phyloP scores from a whole-genome alignment of 2,329 filamentous ascomycete species.

The Cladophialophora bantiana region DNA sequence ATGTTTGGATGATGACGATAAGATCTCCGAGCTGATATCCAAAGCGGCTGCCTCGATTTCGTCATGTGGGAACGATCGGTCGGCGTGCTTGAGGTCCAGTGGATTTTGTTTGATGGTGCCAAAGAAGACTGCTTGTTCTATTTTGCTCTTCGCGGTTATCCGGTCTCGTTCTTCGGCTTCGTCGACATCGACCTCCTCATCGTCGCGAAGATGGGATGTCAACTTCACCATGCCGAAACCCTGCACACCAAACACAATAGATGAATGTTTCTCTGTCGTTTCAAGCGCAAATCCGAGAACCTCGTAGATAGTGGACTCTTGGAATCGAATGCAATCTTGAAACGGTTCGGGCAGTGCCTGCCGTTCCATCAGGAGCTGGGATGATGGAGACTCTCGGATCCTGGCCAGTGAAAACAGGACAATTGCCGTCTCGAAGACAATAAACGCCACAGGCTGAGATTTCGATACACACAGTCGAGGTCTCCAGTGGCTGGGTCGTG shows the following conservation, averaged over 20 bases:
- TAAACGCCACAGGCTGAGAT: conserved; percentile 79
- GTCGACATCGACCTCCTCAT: conserved; percentile 57
- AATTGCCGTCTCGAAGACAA: conserved; percentile 79
- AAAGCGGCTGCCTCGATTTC: conserved; percentile 81
- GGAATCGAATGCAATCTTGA: conserved; percentile 86
- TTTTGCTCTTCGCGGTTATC: conserved; percentile 83
- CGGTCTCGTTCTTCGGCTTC: conserved; percentile 47
- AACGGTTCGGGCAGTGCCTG: conserved; percentile 71
- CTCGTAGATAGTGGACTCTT: conserved; percentile 57
- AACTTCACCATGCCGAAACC: conserved; percentile 64
- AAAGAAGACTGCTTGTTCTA: conserved; percentile 95
- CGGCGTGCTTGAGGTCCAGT: conserved; percentile 78
- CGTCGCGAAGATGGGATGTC: conserved; percentile 45
- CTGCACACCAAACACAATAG: conserved; percentile 63
- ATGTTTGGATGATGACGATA: conserved; percentile 77
- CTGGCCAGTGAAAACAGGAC: conserved; percentile 76
- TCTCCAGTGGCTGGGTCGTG: conserved; percentile 51
- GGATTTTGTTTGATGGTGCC: conserved; percentile 82
- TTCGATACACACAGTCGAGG: conserved; percentile 79
- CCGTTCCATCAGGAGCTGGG: conserved; percentile 74
- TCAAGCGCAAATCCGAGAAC: conserved; percentile 61
- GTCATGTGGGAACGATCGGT: conserved; percentile 69
- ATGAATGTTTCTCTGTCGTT: conserved; percentile 48
- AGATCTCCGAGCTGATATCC: conserved; percentile 78
- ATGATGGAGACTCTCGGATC: conserved; percentile 73